Evolutionary conservation across 2,329 filamentous ascomycete species (phyloP).

Genomic region (Byssothecium circinans): DNA sequence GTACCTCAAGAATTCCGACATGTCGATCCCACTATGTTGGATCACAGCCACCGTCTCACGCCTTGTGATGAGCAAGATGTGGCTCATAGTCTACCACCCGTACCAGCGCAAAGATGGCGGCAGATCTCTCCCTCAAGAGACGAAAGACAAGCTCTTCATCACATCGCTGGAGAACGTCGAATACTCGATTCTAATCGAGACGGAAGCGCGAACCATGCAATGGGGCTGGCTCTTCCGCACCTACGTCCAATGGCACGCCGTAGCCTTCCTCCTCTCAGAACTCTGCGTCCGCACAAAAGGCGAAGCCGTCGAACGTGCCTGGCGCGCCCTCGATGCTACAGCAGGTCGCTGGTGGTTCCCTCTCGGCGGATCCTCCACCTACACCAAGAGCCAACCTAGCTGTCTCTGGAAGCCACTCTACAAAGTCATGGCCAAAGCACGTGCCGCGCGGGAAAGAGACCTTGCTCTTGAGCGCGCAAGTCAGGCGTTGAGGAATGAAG

Average conservation of each 20-base stretch:
- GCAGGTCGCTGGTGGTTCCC: conserved; percentile 48
- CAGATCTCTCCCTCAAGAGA: conserved; percentile 60
- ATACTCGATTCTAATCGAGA: conserved; percentile 66
- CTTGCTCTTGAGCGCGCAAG: conserved; percentile 44
- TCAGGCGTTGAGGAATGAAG: conserved; percentile 26
- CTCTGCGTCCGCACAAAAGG: conserved; percentile 60
- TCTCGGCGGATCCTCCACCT: conserved; percentile 23
- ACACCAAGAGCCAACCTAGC: conserved; percentile 44
- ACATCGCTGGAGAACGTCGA: conserved; percentile 76
- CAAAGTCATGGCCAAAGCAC: conserved; percentile 63
- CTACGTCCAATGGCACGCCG: conserved; percentile 67
- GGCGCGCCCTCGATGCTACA: conserved; percentile 58
- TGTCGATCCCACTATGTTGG: conserved; percentile 65
- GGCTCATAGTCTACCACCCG: conserved; percentile 75
- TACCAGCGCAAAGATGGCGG: conserved; percentile 63
- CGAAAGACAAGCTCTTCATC: conserved; percentile 69
- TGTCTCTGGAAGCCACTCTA: conserved; percentile 66
- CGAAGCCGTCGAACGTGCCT: conserved; percentile 61
- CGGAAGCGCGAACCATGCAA: conserved; percentile 61
- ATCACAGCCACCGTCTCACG: conserved; percentile 68
- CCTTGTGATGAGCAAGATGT: conserved; percentile 76
- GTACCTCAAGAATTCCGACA: conserved; percentile 56
- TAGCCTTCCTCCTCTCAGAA: conserved; percentile 63
- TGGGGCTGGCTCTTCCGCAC: conserved; percentile 68
- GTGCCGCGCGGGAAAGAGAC: conserved; percentile 56